Percentiles rank a stretch among this genome's conserved stretches.
These are phyloP conservation scores for Rosellinia necatrix DNA, from an alignment of 2,329 filamentous ascomycete genomes.

Conservation along the genomic window DNA sequence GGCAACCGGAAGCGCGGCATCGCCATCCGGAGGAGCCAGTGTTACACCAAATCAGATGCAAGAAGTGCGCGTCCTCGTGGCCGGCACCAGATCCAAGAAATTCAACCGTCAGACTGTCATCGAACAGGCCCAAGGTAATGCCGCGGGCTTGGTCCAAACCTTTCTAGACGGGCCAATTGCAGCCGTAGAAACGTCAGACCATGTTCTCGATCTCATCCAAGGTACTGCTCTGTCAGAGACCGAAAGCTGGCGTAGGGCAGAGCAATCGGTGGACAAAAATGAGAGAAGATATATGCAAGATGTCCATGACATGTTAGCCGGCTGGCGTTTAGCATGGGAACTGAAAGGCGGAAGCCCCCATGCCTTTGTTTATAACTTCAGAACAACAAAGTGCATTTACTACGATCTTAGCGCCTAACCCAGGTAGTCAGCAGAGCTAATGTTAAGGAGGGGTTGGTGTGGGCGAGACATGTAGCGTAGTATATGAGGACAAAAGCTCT, in stretches of 20 bases:
- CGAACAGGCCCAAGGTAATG: slow-evolving; percentile 70
- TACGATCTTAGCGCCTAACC: slow-evolving; percentile 67
- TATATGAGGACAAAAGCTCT: neutral
- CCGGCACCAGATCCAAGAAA: slow-evolving; percentile 86
- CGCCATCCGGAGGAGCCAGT: slow-evolving; percentile 25
- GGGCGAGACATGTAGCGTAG: neutral
- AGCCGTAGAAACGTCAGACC: slow-evolving; percentile 86
- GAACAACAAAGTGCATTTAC: slow-evolving; percentile 81
- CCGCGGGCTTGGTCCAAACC: slow-evolving; percentile 67
- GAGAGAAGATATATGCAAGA: slow-evolving; percentile 85
- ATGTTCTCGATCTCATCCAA: slow-evolving; percentile 76
- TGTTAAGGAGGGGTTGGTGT: neutral
- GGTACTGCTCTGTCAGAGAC: slow-evolving; percentile 76
- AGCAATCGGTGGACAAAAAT: slow-evolving; percentile 75
- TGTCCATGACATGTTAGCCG: slow-evolving; percentile 75
- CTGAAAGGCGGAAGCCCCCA: slow-evolving; percentile 62
- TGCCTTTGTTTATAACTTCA: slow-evolving; percentile 90
- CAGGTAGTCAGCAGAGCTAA: neutral
- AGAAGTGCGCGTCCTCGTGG: slow-evolving; percentile 83
- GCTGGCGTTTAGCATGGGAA: slow-evolving; percentile 64
- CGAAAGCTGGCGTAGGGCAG: slow-evolving; percentile 81
- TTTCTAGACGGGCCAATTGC: slow-evolving; percentile 80
- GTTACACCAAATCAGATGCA: slow-evolving; percentile 55
- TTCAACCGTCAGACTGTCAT: slow-evolving; percentile 86
- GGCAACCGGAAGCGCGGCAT: slow-evolving; percentile 8